Evolutionary conservation across 305 asterid species (phyloP).

Genomic region (Fraxinus albicans): DNA sequence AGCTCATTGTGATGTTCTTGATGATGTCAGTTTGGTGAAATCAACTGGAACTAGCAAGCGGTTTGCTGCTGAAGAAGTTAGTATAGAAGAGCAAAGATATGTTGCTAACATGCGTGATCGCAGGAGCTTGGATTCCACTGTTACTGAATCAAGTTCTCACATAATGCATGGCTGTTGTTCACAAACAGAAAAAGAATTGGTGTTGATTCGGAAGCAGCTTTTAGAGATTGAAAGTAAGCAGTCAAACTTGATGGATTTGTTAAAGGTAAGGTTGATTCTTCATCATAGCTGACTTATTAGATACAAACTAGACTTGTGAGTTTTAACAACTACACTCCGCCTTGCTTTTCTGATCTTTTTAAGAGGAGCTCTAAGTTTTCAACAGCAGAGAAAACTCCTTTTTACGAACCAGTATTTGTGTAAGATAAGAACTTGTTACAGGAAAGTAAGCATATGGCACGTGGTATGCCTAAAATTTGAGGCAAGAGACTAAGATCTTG

Average conservation of each 20-base stretch:
- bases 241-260: conserved; percentile 70
- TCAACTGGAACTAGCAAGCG: conserved; percentile 59
- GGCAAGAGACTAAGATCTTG: neutral
- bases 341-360: conserved; percentile 10
- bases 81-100: conserved; percentile 69
- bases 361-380: neutral
- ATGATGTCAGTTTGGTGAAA: conserved; percentile 54
- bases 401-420: neutral
- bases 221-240: conserved; percentile 83
- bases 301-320: neutral
- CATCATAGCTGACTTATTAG: conserved; percentile 2
- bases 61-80: conserved; percentile 60
- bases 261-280: conserved; percentile 57
- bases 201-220: conserved; percentile 67
- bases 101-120: conserved; percentile 56
- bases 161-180: conserved; percentile 52
- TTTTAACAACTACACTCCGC: neutral
- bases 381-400: neutral
- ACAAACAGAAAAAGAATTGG: conserved; percentile 69
- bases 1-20: conserved; percentile 43
- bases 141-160: conserved; percentile 67
- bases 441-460: conserved; percentile 4
- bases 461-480: neutral
- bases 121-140: conserved; percentile 80
- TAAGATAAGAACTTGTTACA: conserved; percentile 11